Conservation (phyloP, 2,329 filamentous ascomycete species). For the Pyricularia pennisetigena region DNA sequence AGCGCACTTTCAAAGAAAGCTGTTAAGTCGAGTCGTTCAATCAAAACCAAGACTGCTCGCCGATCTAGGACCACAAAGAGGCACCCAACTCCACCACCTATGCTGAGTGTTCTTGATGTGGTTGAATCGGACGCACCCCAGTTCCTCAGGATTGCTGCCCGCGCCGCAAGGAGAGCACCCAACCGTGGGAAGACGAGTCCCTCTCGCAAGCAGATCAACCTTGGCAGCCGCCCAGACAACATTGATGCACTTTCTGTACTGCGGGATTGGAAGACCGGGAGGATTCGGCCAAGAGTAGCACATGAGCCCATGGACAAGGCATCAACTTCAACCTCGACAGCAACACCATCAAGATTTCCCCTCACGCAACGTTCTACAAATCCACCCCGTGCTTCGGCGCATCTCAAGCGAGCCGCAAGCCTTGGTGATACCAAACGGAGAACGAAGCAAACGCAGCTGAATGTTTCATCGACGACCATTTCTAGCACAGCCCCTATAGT, state of each 20-base stretch:
- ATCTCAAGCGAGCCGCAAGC: background rate
- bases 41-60: background rate
- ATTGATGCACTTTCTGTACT: conserved; percentile 44
- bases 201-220: conserved; percentile 42
- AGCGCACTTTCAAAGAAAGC: background rate
- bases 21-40: background rate
- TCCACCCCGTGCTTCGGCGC: background rate
- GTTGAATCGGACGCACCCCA: conserved; percentile 39
- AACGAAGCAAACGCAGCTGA: background rate
- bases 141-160: conserved; percentile 53
- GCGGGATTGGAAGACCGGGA: conserved; percentile 44
- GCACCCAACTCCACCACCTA: conserved; percentile 23
- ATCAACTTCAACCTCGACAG: background rate
- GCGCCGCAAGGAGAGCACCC: conserved; percentile 36
- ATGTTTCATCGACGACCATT: background rate
- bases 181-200: conserved; percentile 46
- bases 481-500: background rate
- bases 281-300: conserved; percentile 28
- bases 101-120: conserved; percentile 52
- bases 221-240: conserved; percentile 53
- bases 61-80: background rate
- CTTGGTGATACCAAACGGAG: background rate
- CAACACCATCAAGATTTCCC: background rate
- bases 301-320: conserved; percentile 3
- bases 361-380: background rate